These are phyloP conservation scores for Juncus effusus DNA, from an alignment of 176 grass and related monocot genomes.

Conservation along the genomic window DNA sequence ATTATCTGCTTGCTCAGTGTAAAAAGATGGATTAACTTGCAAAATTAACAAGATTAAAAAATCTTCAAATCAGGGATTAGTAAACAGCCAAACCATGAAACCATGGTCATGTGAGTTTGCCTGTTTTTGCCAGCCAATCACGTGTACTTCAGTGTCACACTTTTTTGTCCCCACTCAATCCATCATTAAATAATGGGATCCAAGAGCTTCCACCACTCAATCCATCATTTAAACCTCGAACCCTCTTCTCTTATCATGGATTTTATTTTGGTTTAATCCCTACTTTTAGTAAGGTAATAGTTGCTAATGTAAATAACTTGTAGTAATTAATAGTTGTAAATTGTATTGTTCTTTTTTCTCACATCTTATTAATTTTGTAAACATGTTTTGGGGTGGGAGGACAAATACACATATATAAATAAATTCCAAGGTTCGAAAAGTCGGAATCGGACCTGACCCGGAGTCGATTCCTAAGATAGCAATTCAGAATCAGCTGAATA, in stretches of 20 bases:
- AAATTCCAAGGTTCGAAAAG: no score
- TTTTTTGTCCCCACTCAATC: slow-evolving; percentile 13
- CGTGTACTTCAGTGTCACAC: slow-evolving; percentile 1
- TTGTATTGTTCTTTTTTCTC: background rate
- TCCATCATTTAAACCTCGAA: background rate
- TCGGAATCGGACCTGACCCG: no score
- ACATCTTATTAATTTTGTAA: background rate
- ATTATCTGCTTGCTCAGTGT: no score
- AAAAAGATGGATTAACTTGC: background rate
- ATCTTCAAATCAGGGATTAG: slow-evolving; percentile 16
- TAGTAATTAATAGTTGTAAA: background rate
- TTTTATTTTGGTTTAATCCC: background rate
- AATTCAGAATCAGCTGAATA: no score
- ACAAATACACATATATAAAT: background rate
- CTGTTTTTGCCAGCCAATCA: slow-evolving; percentile 17
- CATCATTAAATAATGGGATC: slow-evolving; percentile 9
- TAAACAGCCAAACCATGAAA: slow-evolving; percentile 13
- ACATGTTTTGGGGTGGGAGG: background rate
- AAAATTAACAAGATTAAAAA: background rate
- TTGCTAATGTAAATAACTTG: background rate
- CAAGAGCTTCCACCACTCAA: background rate
- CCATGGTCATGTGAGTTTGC: background rate
- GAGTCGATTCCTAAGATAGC: no score
- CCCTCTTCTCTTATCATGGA: background rate
- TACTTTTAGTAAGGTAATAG: background rate